Evolutionary conservation across 768 basidiomycete genomes (phyloP), one percentile per base, ranked within the genome.

Genomic region (Auriscalpium vulgare): DNA sequence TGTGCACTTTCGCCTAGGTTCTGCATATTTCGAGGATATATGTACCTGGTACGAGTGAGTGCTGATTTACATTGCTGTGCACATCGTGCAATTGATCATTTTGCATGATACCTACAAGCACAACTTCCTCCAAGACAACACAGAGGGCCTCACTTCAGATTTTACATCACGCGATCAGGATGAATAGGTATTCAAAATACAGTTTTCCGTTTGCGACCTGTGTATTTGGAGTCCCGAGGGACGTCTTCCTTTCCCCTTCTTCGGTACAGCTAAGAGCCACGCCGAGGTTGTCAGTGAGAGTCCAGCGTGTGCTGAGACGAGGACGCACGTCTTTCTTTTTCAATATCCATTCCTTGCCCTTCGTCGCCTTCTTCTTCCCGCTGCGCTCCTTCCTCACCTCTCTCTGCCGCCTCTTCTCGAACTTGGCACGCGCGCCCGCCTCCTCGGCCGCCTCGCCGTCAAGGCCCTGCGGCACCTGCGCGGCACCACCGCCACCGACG

Each of bases 311-410:
- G 3, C 50, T 29, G 35, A n/a, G 50, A 53, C 37, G 19, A 56
- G 8, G 8, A 64, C 78, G 54, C 59, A 88, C 93, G 79, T 95
- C 90, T 80, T 99, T 99, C 77, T 99, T 99, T 74, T 85, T 88
- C 65, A 97, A 66, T 58, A 98, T 93, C 94, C 94, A 99, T 59
- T 95, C 91, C 67, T 77, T 85, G 65, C 85, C 85, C 66, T 89
- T 92, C 37, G 85, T 63, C 47, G 63, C 72, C 68, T 86, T 91
- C 62, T 87, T 78, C 73, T 88, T 93, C 58, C 82, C 84, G 23
- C 69, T 77, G 61, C 80, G 84, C 49, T 74, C 72, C 60, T 80
- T 80, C 53, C 71, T 72, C 56, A 72, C 75, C 65, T 85, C 81
- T 54, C 83, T 75, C 59, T 91, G 86, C 56, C 91, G 78, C 67